A percentile compares a stretch with the other conserved stretches of the same genome.
Evolutionary conservation across 192 early-diverging fungal genomes (phyloP).

Genomic region (Coemansia sp.): DNA sequence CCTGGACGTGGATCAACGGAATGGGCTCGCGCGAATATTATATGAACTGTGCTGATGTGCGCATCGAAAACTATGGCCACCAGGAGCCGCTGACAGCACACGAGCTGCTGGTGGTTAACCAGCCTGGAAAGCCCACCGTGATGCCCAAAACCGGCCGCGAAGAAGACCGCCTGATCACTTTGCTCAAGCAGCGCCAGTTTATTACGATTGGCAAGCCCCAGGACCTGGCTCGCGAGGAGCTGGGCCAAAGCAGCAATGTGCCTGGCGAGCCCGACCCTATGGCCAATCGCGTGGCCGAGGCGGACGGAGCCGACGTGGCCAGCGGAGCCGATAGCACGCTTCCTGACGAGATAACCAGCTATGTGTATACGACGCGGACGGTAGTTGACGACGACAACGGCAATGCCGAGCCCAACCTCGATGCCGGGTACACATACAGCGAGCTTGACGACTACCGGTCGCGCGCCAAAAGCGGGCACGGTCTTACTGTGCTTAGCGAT

Average conservation of each 20-base stretch:
- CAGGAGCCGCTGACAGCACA: slow-evolving; percentile 47
- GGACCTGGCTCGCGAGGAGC: slow-evolving; percentile 18
- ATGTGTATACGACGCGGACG: slow-evolving; percentile 30
- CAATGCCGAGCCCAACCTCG: slow-evolving; percentile 15
- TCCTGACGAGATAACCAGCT: slow-evolving; percentile 38
- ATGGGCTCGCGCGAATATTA: slow-evolving; percentile 64
- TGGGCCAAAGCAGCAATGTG: neutral
- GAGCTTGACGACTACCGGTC: slow-evolving; percentile 29
- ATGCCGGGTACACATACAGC: slow-evolving; percentile 33
- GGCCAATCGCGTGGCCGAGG: slow-evolving; percentile 14
- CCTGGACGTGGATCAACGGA: slow-evolving; percentile 68
- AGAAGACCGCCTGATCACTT: slow-evolving; percentile 27
- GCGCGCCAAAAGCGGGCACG: slow-evolving; percentile 25
- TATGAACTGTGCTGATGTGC: slow-evolving; percentile 66
- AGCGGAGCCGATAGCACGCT: slow-evolving; percentile 9
- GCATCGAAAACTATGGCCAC: slow-evolving; percentile 51
- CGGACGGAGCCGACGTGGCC: neutral
- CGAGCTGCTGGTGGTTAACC: slow-evolving; percentile 49
- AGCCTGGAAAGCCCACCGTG: slow-evolving; percentile 33
- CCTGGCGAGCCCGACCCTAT: slow-evolving; percentile 19
- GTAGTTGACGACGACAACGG: slow-evolving; percentile 25
- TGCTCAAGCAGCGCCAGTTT: slow-evolving; percentile 44
- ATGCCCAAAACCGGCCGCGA: slow-evolving; percentile 35
- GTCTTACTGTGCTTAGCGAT: slow-evolving; percentile 37
- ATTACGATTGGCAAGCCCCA: slow-evolving; percentile 37